Evolutionary conservation across 345 rosid genomes (phyloP), one percentile per base, ranked within the genome.

Genomic region (Eucalyptus dawsonii): DNA sequence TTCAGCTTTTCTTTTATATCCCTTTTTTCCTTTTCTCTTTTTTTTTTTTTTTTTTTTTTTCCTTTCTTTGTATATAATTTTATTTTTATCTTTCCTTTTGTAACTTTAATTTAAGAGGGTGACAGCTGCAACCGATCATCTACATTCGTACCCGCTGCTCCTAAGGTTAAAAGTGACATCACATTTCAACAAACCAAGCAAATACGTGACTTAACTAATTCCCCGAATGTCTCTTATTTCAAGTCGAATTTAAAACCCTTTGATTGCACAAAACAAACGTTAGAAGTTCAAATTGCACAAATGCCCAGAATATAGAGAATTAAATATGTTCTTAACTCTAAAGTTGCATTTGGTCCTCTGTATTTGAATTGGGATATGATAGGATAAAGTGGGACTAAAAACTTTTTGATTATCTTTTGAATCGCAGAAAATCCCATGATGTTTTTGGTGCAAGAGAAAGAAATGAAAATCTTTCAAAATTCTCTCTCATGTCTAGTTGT

Each of bases 401-500:
- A 72, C 6, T 3, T 4, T 34, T 3, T 6, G 7, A 65, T 5
- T 37, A 72, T 17, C 4, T 11, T 72, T 6, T 6, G 13, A 15
- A 17, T 34, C 0, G 2, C 1, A 1, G 14, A 19, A 72, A 9
- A 34, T 72, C 25, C 1, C 8, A 19, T 19, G 2, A 72, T 19
- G 5, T 5, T 17, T 17, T 72, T 72, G 27, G 2, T 19, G 45
- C 4, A 31, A 37, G 4, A 37, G 24, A 19, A 19, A 34, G 12
- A 31, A 69, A 16, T 67, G 21, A 69, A 37, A n/a, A 65, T n/a
- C 5, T 15, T 65, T 65, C 19, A 14, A 65, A 34, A 37, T 34
- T 22, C 45, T 72, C 8, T 21, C 0, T 16, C 3, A 0, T n/a
- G 11, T 31, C 25, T 5, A 19, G 25, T 21, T 37, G 25, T 19